phyloP scores from a whole-genome alignment of 495 filamentous ascomycete species.

The Zalerion maritima region DNA sequence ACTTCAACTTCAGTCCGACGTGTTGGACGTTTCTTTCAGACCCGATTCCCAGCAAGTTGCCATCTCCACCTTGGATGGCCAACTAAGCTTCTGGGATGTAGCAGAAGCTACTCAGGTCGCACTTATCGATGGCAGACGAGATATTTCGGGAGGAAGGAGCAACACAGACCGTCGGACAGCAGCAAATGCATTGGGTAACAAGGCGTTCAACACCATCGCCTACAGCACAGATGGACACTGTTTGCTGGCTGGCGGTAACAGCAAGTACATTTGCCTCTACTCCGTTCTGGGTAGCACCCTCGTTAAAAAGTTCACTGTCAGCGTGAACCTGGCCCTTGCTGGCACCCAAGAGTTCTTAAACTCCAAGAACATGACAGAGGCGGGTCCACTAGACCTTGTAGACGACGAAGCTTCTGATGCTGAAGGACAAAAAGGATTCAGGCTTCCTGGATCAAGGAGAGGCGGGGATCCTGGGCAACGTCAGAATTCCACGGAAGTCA shows the following conservation, averaged over 20 bases:
- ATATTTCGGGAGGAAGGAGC: conserved; percentile 85
- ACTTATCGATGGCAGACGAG: conserved; percentile 73
- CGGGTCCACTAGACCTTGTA: conserved; percentile 66
- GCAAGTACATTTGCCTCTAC: conserved; percentile 95
- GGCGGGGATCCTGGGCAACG: conserved; percentile 65
- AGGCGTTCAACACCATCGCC: conserved; percentile 71
- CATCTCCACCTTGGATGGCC: conserved; percentile 83
- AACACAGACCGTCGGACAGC: conserved; percentile 75
- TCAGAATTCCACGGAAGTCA: conserved; percentile 63
- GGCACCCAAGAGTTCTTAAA: conserved; percentile 95
- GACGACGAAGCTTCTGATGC: conserved; percentile 81
- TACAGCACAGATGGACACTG: conserved; percentile 89
- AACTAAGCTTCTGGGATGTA: conserved; percentile 89
- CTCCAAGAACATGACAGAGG: conserved; percentile 79
- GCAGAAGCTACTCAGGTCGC: conserved; percentile 69
- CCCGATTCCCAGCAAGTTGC: conserved; percentile 85
- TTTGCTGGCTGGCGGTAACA: conserved; percentile 79
- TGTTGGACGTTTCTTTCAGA: conserved; percentile 73
- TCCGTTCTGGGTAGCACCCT: conserved; percentile 76
- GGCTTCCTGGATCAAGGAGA: conserved; percentile 77
- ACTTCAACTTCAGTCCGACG: conserved; percentile 75
- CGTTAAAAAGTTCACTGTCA: conserved; percentile 89
- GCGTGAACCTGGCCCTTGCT: conserved; percentile 81
- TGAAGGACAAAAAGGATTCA: conserved; percentile 67
- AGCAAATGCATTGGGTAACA: conserved; percentile 77